phyloP scores from a whole-genome alignment of 2,329 filamentous ascomycete genomes.

The Cytospora paraplurivora region DNA sequence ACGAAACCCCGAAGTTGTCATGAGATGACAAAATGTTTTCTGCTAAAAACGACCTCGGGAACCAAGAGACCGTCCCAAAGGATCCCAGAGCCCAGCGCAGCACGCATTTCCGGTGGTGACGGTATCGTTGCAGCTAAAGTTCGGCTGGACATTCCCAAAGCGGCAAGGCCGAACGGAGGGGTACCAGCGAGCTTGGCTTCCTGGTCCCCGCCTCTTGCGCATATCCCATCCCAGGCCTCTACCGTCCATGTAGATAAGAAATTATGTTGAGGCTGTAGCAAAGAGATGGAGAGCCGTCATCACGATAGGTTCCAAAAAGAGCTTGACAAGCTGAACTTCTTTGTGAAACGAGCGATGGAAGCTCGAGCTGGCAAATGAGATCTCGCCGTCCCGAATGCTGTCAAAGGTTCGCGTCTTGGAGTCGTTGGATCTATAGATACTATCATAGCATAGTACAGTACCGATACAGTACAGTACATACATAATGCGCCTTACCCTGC shows the following conservation, averaged over 20 bases:
- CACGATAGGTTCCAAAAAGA: no score
- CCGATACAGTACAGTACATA: no score
- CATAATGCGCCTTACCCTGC: constrained; percentile 1
- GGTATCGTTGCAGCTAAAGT: neutral
- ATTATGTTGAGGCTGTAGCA: no score
- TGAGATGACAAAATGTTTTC: constrained; percentile 8
- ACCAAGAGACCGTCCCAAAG: neutral
- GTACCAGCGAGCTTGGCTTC: constrained; percentile 8
- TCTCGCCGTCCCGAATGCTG: no score
- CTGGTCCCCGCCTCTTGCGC: neutral
- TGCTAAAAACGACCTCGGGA: constrained; percentile 13
- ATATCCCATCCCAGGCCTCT: neutral
- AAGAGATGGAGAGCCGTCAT: no score
- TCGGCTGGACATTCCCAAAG: constrained; percentile 28
- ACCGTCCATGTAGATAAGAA: no score
- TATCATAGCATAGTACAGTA: neutral
- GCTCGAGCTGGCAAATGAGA: no score
- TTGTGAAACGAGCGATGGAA: no score
- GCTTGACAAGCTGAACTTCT: no score
- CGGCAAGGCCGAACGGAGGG: constrained; percentile 14
- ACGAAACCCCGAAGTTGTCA: constrained; percentile 17
- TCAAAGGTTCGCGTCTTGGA: no score
- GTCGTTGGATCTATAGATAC: no score
- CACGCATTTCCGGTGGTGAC: neutral
- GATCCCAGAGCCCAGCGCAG: constrained; percentile 16